Conservation (phyloP, 2,329 filamentous ascomycete species). For the Exophiala mesophila region DNA sequence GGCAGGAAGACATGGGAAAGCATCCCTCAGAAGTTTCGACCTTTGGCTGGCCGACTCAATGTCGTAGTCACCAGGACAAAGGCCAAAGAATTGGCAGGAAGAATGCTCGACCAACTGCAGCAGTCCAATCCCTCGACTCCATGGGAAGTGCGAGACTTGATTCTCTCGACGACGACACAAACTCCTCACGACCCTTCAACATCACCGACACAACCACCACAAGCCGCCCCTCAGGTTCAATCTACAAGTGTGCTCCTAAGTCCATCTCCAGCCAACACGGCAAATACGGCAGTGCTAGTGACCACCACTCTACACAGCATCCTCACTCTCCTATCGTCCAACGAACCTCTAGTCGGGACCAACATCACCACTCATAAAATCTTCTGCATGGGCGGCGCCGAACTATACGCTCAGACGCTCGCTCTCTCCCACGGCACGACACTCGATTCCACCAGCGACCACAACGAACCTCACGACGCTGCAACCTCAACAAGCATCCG, state of each 20-base stretch:
- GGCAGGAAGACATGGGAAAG: conserved; percentile 95
- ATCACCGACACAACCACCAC: background rate
- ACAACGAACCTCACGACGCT: background rate
- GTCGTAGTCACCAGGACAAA: conserved; percentile 64
- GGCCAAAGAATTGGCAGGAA: conserved; percentile 29
- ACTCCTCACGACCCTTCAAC: conserved; percentile 1
- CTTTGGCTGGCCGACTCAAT: conserved; percentile 74
- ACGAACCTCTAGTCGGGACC: conserved; percentile 2
- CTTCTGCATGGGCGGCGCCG: conserved; percentile 86
- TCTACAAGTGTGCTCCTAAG: conserved; percentile 9
- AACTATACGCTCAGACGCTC: conserved; percentile 74
- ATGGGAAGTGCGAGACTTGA: conserved; percentile 1
- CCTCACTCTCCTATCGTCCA: conserved; percentile 13
- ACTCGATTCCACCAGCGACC: background rate
- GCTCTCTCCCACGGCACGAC: conserved; percentile 7
- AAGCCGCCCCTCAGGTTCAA: background rate
- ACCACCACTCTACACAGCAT: conserved; percentile 14
- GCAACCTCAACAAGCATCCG: background rate
- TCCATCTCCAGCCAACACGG: conserved; percentile 6
- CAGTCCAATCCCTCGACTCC: conserved; percentile 25
- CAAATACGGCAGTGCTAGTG: conserved; percentile 16
- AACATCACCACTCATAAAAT: conserved; percentile 46
- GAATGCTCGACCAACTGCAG: conserved; percentile 35
- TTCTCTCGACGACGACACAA: background rate
- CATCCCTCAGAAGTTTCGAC: conserved; percentile 73